Percentiles rank a stretch among this genome's conserved stretches.
phyloP scores from a whole-genome alignment of 169 alveolate species.

The Eimeria praecox region DNA sequence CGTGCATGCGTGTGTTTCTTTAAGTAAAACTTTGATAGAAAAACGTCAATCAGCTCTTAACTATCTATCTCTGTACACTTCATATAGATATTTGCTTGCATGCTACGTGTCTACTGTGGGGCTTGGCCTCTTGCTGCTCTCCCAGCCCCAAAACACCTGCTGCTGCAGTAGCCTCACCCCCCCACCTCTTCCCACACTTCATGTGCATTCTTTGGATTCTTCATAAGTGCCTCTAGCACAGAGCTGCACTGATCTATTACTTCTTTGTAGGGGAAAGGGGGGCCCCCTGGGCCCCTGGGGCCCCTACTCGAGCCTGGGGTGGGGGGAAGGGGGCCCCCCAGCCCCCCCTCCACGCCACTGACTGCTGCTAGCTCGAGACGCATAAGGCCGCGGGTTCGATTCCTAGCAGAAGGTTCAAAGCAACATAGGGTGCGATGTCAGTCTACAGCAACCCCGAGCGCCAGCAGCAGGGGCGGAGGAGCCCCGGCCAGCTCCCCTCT shows the following conservation, averaged over 20 bases:
- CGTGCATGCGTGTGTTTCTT: neutral
- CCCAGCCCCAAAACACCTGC: neutral
- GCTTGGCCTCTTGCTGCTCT: neutral
- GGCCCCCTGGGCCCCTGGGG: neutral
- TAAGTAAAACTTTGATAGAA: neutral
- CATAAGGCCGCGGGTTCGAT: neutral
- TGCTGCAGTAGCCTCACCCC: constrained; percentile 32
- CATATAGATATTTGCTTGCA: neutral
- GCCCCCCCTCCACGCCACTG: neutral
- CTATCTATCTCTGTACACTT: too few species aligned
- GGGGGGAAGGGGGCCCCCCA: neutral
- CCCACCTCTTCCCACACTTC: neutral
- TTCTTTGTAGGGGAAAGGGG: neutral
- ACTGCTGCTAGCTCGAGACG: neutral
- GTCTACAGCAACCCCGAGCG: too few species aligned
- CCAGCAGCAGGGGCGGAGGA: too few species aligned
- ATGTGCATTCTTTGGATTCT: neutral
- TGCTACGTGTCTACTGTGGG: neutral
- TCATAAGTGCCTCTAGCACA: neutral
- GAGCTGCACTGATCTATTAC: neutral
- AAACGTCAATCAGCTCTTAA: too few species aligned
- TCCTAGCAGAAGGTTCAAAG: too few species aligned
- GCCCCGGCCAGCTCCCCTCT: too few species aligned
- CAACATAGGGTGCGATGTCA: too few species aligned
- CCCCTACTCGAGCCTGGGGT: neutral